Evolutionary conservation across 345 rosid genomes (phyloP), one percentile per base, ranked within the genome.

Genomic region (Sapria himalayana): DNA sequence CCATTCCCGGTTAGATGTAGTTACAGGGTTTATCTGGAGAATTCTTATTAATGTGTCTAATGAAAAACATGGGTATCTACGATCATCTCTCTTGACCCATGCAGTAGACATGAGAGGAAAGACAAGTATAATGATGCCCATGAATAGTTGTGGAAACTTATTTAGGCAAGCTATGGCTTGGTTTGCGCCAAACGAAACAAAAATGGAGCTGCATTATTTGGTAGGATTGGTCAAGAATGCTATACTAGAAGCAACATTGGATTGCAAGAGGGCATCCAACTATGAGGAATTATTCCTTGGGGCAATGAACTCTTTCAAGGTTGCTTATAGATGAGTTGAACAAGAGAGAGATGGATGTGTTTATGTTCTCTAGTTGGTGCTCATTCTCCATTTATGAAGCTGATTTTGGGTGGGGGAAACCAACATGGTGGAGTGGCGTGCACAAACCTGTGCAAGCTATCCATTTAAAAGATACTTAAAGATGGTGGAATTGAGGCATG

Each of bases 341-440:
- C 13, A 10, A 23, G 4, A 33, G 50, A 0, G 51, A 42, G 10
- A 25, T 41, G 5, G 58, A 58, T 14, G 1, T 45, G 12, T 61
- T 49, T 24, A 23, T 16, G 25, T 43, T 45, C 18, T 16, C 50
- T 7, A 63, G 68, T 29, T 63, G 55, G 57, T 58, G 64, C 17
- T 17, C 39, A 21, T 33, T 51, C 6, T 50, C 41, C 1, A 3
- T 57, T 16, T 53, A 50, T 15, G 57, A 54, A 8, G 56, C 35
- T 2, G 57, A 64, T 45, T 59, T 55, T 22, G 70, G 62, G 12
- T 64, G 70, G 65, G 62, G 65, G 18, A 59, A 33, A 32, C 71
- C 71, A 1, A 4, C 17, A 1, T 56, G 71, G 66, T 39, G 51
- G 31, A 33, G 33, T n/a, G 37, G 37, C 1, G 23, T 41, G 17